Conservation (phyloP, 805 yeast species). For the Citeromyces matritensis region DNA sequence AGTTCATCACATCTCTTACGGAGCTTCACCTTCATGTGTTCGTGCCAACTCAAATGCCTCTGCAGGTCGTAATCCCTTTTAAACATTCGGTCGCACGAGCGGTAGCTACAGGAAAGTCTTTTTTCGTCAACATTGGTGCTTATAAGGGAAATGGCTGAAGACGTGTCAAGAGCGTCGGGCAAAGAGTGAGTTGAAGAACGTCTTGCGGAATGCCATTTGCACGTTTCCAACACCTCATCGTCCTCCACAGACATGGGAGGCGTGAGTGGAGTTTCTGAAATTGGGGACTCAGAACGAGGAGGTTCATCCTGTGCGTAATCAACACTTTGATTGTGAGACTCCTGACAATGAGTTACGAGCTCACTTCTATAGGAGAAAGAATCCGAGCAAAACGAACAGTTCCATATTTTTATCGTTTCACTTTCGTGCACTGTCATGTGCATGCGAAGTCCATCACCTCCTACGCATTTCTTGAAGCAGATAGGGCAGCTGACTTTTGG, state of each 20-base stretch:
- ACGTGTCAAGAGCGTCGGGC: not conserved
- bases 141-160: constrained; percentile 19
- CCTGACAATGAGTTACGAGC: constrained; percentile 37
- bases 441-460: constrained; percentile 24
- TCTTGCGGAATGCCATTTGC: not conserved
- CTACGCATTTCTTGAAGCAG: constrained; percentile 62
- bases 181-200: not conserved
- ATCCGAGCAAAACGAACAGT: constrained; percentile 38
- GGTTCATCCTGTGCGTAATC: too few relatives aligned
- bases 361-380: constrained; percentile 42
- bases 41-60: constrained; percentile 41
- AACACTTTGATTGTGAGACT: constrained; percentile 15
- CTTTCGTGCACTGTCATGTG: constrained; percentile 20
- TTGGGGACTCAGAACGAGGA: not conserved
- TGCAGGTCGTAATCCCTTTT: constrained; percentile 28
- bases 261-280: not conserved
- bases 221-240: not conserved
- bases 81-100: constrained; percentile 37
- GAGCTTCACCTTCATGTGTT: constrained; percentile 7
- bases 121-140: constrained; percentile 19
- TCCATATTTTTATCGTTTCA: constrained; percentile 45
- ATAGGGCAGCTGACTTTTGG: constrained; percentile 48
- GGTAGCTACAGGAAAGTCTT: constrained; percentile 25
- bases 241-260: not conserved
- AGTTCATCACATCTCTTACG: not conserved